These are phyloP conservation scores for Pleurozium schreberi DNA, from an alignment of 225 moss, liverwort and hornwort species.

Conservation along the genomic window DNA sequence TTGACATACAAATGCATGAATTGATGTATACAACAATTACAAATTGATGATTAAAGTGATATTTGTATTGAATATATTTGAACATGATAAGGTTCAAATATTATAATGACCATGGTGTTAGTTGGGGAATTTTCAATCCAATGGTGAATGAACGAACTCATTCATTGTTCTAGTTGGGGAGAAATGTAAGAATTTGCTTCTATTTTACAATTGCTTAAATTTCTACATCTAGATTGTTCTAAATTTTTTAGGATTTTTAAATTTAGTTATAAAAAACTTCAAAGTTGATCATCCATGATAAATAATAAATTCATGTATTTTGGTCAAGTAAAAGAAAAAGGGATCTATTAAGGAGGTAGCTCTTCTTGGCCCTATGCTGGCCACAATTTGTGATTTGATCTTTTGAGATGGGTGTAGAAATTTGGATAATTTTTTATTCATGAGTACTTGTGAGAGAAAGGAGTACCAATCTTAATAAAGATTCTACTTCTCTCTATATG, in stretches of 20 bases:
- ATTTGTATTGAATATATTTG: no score
- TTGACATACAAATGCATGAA: no score
- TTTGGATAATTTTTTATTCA: background rate
- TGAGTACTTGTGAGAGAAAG: background rate
- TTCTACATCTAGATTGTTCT: fast-evolving
- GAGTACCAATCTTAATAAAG: background rate
- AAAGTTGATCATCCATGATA: background rate
- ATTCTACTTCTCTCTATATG: background rate
- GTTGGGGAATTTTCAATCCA: fast-evolving
- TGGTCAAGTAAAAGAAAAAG: background rate
- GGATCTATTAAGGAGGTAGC: fast-evolving
- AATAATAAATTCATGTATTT: background rate
- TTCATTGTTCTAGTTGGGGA: fast-evolving
- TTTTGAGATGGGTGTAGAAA: background rate
- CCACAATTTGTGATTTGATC: background rate
- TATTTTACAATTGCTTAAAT: background rate
- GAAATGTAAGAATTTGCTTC: background rate
- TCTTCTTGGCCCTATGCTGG: background rate
- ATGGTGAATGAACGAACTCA: fast-evolving
- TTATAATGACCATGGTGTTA: no score
- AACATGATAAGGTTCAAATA: no score
- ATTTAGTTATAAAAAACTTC: background rate
- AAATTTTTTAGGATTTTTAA: background rate
- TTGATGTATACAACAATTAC: no score
- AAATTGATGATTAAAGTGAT: no score